Base-by-base conservation (phyloP, 2,329 filamentous ascomycete genomes). In the Orbilia brochopaga region DNA sequence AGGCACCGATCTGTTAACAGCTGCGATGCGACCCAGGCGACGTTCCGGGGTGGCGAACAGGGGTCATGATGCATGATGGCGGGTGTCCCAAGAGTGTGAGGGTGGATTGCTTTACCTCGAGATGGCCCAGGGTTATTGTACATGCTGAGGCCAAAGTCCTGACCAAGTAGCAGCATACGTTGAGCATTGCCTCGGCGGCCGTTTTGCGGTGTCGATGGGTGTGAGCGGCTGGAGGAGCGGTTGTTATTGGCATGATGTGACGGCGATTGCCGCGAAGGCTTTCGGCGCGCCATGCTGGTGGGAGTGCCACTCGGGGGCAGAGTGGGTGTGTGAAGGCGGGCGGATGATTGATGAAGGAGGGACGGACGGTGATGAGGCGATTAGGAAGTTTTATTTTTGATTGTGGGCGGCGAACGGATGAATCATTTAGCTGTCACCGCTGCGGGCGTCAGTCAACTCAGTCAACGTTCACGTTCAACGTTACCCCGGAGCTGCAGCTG, bases 281-380 rank as follows among this genome's bases (percentile, higher is more conserved):
- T 69, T 35, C 65, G 65, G 37, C 65, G 65, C 15, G 65, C 57
- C 65, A 69, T 69, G 15, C 13, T 24, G 30, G 37, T n/a, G 30
- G 15, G 4, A 10, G 11, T 51, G 15, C 19, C 2, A 46, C 8
- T 21, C 23, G 15, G 19, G 46, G 11, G n/a, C 11, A 23, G 46
- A 6, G 30, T 7, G 21, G 37, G 24, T 40, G n/a, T 21, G 23
- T 21, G 8, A 40, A 19, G 11, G 10, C 40, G 27, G 3, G 35
- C 11, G 17, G 23, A 50, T 13, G 35, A 8, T 46, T 44, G 37
- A 44, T 24, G 44, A 6, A 42, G 4, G 15, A 15, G 37, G 15
- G 37, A 6, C 4, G n/a, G 37, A 6, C 37, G 13, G 13, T 42
- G 37, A 4, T 42, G 37, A 17, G 5, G 37, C 3, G 37, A 42